Percentiles rank a stretch among this genome's conserved stretches.
Evolutionary conservation across 345 rosid genomes (phyloP).

Genomic region (Aethionema arabicum): DNA sequence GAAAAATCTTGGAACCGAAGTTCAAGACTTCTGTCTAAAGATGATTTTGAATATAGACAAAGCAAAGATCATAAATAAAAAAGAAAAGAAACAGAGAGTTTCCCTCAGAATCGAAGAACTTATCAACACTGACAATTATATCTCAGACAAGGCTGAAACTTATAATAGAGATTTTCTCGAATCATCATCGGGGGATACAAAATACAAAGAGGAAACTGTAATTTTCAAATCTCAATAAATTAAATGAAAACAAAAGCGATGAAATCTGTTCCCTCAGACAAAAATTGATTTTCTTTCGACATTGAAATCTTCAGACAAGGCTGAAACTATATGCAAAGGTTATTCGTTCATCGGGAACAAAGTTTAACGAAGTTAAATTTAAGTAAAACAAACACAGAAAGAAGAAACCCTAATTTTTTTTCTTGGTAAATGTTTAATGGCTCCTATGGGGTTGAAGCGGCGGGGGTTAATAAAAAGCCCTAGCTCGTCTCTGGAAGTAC

Average conservation of each 20-base stretch:
- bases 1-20: too few species aligned
- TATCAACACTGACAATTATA: constrained; percentile 30
- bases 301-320: constrained; percentile 33
- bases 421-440: neutral
- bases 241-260: neutral
- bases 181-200: constrained; percentile 25
- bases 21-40: too few species aligned
- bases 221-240: neutral
- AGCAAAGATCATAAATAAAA: neutral
- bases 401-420: constrained; percentile 12
- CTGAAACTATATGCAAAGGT: constrained; percentile 28
- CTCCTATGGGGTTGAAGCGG: constrained; percentile 16
- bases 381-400: neutral
- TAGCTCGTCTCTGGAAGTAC: constrained; percentile 13
- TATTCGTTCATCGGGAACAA: constrained; percentile 32
- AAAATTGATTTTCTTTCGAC: constrained; percentile 21
- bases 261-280: constrained; percentile 27
- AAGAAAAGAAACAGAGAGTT: neutral
- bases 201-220: too few species aligned
- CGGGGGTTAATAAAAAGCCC: constrained; percentile 35
- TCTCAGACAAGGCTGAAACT: constrained; percentile 44
- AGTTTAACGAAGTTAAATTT: neutral
- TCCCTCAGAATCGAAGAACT: constrained; percentile 36
- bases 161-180: constrained; percentile 29
- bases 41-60: neutral